These are phyloP conservation scores for Collariella sp. DNA, from an alignment of 495 filamentous ascomycete species.

Conservation along the genomic window DNA sequence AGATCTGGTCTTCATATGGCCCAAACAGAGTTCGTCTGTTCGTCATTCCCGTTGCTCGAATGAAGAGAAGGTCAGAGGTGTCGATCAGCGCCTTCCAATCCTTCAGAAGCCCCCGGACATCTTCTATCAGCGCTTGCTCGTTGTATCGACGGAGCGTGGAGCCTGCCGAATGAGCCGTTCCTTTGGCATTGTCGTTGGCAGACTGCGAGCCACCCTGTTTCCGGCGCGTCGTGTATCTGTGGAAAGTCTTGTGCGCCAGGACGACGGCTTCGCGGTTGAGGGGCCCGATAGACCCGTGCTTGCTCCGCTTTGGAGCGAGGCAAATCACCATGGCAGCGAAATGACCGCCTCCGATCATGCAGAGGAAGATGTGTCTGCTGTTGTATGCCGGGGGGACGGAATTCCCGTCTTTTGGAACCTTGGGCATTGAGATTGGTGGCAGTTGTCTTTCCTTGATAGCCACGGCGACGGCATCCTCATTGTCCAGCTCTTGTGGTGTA, in stretches of 20 bases:
- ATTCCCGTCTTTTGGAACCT: slow-evolving; percentile 40
- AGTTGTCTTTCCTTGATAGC: slow-evolving; percentile 68
- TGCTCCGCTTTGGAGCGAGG: slow-evolving; percentile 68
- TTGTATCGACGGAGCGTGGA: slow-evolving; percentile 86
- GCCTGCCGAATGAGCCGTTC: slow-evolving; percentile 87
- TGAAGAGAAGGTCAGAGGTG: slow-evolving; percentile 71
- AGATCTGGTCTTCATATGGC: slow-evolving; percentile 78
- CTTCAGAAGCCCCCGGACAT: slow-evolving; percentile 66
- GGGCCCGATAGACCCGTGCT: slow-evolving; percentile 51
- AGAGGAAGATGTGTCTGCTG: slow-evolving; percentile 81
- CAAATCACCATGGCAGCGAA: slow-evolving; percentile 95
- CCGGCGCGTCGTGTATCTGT: slow-evolving; percentile 88
- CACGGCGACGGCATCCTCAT: slow-evolving; percentile 54
- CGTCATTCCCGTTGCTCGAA: slow-evolving; percentile 78
- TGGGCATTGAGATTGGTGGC: slow-evolving; percentile 49
- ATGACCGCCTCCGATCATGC: slow-evolving; percentile 97
- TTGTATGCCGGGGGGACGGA: slow-evolving; percentile 43
- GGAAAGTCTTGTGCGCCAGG: slow-evolving; percentile 93
- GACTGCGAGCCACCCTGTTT: slow-evolving; percentile 96
- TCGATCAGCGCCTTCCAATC: slow-evolving; percentile 83
- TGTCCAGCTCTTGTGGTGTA: slow-evolving; percentile 55
- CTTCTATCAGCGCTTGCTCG: slow-evolving; percentile 74
- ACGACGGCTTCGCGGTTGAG: slow-evolving; percentile 75
- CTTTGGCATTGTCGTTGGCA: slow-evolving; percentile 83
- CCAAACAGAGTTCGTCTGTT: slow-evolving; percentile 83